These are phyloP conservation scores for Lolium multiflorum DNA, from an alignment of 176 grass and related monocot genomes.

Conservation along the genomic window DNA sequence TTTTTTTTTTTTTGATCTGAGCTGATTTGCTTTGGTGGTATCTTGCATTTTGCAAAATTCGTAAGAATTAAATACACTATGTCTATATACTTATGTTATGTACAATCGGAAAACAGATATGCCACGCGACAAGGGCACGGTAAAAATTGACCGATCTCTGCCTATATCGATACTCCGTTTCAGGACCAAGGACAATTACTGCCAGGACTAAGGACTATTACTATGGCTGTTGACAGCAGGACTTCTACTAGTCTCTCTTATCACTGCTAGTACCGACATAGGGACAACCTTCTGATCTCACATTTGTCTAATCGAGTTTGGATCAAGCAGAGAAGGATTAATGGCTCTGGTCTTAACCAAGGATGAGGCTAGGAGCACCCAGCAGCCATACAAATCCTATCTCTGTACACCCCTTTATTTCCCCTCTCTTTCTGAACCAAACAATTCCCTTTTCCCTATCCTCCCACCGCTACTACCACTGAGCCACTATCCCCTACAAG, in stretches of 20 bases:
- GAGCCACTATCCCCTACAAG: not conserved
- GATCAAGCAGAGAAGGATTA: constrained; percentile 38
- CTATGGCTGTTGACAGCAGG: not conserved
- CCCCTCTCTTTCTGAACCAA: constrained; percentile 34
- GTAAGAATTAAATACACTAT: not conserved
- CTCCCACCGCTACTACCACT: constrained; percentile 21
- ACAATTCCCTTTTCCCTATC: constrained; percentile 43
- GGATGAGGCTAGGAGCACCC: constrained; percentile 51
- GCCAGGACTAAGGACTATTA: not conserved
- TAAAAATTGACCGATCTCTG: not conserved
- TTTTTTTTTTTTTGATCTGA: too few relatives aligned
- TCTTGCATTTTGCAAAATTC: not conserved
- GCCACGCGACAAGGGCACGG: not conserved
- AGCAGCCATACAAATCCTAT: constrained; percentile 57
- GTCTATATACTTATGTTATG: not conserved
- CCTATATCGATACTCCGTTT: not conserved
- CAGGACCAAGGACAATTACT: not conserved
- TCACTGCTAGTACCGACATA: not conserved
- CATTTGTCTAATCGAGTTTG: constrained; percentile 13
- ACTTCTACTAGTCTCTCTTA: not conserved
- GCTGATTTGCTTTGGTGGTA: not conserved
- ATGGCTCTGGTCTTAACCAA: constrained; percentile 22
- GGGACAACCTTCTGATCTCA: not conserved
- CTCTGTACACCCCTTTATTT: constrained; percentile 40
- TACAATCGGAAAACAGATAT: not conserved